A percentile compares a stretch with the other conserved stretches of the same genome.
Evolutionary conservation across 208 protist species (phyloP).

Genomic region (Paratrypanosoma confusum): DNA sequence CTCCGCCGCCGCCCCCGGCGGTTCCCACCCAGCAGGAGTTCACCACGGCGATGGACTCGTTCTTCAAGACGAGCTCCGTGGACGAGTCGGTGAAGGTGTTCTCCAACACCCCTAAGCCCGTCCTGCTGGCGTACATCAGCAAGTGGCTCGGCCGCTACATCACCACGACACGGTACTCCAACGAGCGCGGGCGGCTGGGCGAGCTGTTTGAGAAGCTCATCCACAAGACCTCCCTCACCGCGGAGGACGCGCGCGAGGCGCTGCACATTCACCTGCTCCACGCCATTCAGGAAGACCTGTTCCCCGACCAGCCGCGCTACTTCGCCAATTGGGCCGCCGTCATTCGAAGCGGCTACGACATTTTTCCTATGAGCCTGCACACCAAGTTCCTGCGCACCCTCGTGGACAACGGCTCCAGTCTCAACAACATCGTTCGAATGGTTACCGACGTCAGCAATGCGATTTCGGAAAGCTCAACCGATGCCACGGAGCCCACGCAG

Average conservation of each 20-base stretch:
- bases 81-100: conserved; percentile 47
- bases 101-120: conserved; percentile 18
- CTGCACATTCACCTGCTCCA: conserved; percentile 45
- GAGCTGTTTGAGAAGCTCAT: conserved; percentile 65
- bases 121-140: conserved; percentile 37
- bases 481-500: conserved; percentile 16
- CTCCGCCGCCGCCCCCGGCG: conserved; percentile 9
- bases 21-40: conserved; percentile 56
- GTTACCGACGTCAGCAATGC: conserved; percentile 30
- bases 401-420: conserved; percentile 28
- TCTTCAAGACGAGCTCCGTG: conserved; percentile 42
- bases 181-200: conserved; percentile 56
- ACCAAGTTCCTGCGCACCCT: conserved; percentile 63
- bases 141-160: conserved; percentile 63
- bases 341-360: conserved; percentile 38
- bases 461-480: conserved; percentile 13
- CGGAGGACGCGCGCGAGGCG: conserved; percentile 32
- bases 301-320: conserved; percentile 61
- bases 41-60: conserved; percentile 68
- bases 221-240: conserved; percentile 24
- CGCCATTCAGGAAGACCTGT: conserved; percentile 51
- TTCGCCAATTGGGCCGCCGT: conserved; percentile 67
- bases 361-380: conserved; percentile 58
- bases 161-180: conserved; percentile 43
- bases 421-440: conserved; percentile 32